A percentile compares a stretch with the other conserved stretches of the same genome.
These are phyloP conservation scores for Arctostaphylos glauca DNA, from an alignment of 148 eudicot genomes.

Conservation along the genomic window DNA sequence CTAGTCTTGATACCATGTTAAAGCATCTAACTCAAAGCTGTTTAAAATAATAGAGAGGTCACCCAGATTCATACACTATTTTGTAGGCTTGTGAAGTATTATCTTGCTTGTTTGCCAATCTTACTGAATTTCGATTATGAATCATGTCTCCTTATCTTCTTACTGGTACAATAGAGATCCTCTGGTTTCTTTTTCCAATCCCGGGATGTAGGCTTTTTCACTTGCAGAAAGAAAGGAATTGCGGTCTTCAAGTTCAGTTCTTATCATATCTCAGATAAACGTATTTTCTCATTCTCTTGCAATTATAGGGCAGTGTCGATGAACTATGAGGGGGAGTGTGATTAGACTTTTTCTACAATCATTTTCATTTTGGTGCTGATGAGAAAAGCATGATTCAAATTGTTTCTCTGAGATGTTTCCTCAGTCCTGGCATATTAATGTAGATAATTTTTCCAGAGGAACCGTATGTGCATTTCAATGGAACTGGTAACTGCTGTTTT, in stretches of 20 bases:
- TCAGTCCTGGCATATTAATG: background rate
- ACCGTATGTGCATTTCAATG: constrained; percentile 85
- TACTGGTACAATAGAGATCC: background rate
- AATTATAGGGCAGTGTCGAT: background rate
- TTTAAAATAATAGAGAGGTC: no score
- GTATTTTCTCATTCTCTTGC: constrained; percentile 6
- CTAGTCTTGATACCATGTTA: no score
- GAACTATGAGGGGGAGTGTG: background rate
- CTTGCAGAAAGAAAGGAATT: background rate
- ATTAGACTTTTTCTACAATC: background rate
- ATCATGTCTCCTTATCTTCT: background rate
- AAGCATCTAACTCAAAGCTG: no score
- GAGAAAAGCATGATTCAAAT: background rate
- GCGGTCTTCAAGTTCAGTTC: background rate
- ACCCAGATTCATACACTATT: no score
- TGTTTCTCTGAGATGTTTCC: background rate
- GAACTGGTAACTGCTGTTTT: constrained; percentile 97
- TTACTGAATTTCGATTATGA: background rate
- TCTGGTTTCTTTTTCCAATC: background rate
- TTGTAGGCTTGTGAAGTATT: background rate
- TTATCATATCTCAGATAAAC: background rate
- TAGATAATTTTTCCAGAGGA: constrained; percentile 42
- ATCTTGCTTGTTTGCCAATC: background rate
- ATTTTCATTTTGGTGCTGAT: background rate
- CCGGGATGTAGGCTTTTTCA: background rate